These are phyloP conservation scores for Vigna angularis DNA, from an alignment of 306 rosid species.

Conservation along the genomic window DNA sequence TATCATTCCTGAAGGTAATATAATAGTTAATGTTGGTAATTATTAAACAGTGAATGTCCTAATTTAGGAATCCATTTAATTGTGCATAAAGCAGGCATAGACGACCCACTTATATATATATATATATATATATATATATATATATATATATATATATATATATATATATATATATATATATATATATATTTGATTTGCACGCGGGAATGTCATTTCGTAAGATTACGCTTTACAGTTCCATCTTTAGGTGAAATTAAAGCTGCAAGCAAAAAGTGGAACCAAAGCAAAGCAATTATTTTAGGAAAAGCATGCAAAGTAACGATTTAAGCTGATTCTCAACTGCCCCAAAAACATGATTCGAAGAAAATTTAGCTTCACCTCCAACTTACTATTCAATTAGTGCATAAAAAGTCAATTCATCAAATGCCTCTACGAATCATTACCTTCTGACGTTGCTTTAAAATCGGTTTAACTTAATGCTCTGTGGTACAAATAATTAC, in stretches of 20 bases:
- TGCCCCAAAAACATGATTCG: slow-evolving; percentile 22
- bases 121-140: too few relatives aligned
- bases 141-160: too few relatives aligned
- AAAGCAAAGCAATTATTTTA: slow-evolving; percentile 53
- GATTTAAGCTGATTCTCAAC: slow-evolving; percentile 39
- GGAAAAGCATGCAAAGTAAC: slow-evolving; percentile 48
- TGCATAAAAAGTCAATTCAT: slow-evolving; percentile 41
- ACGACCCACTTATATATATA: slow-evolving; percentile 56
- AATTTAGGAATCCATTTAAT: slow-evolving; percentile 64
- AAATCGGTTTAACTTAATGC: slow-evolving; percentile 1
- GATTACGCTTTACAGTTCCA: slow-evolving; percentile 53
- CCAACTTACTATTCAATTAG: slow-evolving; percentile 36
- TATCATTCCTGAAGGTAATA: too few relatives aligned
- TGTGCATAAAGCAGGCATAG: slow-evolving; percentile 65
- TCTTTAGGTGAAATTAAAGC: slow-evolving; percentile 50
- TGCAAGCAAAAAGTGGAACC: slow-evolving; percentile 54
- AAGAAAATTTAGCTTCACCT: slow-evolving; percentile 12
- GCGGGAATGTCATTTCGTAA: slow-evolving; percentile 69
- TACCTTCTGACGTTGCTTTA: slow-evolving; percentile 39
- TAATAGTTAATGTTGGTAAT: too few relatives aligned
- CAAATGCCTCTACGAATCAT: slow-evolving; percentile 18
- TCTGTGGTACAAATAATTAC: neutral
- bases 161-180: too few relatives aligned
- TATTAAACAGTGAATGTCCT: slow-evolving; percentile 55
- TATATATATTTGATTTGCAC: slow-evolving; percentile 60